Base-by-base conservation (phyloP, 2,329 filamentous ascomycete species). In the Dendrostoma leiphaemia region DNA sequence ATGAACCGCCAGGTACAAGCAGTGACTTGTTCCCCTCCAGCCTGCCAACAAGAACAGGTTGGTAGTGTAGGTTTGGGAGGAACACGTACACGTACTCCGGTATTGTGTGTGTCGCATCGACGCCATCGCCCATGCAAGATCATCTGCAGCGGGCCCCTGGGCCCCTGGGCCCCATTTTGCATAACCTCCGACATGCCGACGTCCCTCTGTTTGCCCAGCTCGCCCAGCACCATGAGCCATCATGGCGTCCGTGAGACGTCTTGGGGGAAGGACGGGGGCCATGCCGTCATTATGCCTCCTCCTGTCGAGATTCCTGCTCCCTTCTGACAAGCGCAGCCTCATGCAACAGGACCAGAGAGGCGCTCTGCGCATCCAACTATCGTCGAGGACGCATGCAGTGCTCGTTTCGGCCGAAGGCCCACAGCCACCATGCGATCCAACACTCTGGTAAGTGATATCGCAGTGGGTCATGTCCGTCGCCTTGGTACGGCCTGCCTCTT, bases 181-280 rank as follows among this genome's bases (percentile, higher is more conserved):
- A 48, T 38, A 52, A 53, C 51, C 51, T 53, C 51, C 51, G 51
- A 53, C 51, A 53, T 44, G 51, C 51, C 51, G 51, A 53, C 29
- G 24, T 53, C 29, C 32, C 37, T 40, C 26, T 6, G 13, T 7
- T 8, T 41, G 35, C 17, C 28, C 21, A 23, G 13, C 35, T 28
- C 17, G 31, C 28, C 12, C 35, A 41, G 35, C 17, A 26, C 19
- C 4, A 19, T 41, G 28, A 31, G 17, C 34, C 10, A 28, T 19
- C 26, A 41, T 40, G 19, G 26, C n/a, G n/a, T n/a, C n/a, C n/a
- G n/a, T n/a, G n/a, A n/a, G 28, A 34, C 26, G 26, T 38, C 23
- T 21, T 17, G 31, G 23, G 19, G n/a, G n/a, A n/a, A n/a, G n/a
- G n/a, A n/a, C n/a, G n/a, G n/a, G n/a, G 28, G 19, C 3, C 35